Base-by-base conservation (phyloP, 371 early-diverging fungal genomes). In the Rhizomucor pusillus region DNA sequence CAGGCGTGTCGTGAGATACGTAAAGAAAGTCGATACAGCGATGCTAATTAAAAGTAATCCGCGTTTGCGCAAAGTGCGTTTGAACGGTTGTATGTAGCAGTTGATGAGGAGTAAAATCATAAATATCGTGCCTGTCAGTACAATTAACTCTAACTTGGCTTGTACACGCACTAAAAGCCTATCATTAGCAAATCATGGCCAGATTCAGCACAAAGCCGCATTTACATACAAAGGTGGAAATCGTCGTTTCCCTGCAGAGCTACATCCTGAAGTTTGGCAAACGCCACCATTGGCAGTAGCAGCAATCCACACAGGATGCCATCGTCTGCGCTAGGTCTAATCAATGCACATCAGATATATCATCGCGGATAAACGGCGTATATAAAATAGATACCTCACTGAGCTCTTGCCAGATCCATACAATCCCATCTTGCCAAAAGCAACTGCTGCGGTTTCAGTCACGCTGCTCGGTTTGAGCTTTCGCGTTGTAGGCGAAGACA, bases 291-390 rank as follows among this genome's bases (percentile, higher is more conserved):
- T 2, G 75, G 75, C 22, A 73, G 24, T 9, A 78, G 19, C 18
- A 71, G 45, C 1, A 63, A 63, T 43, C 75, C 75, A 37, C 75
- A 78, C 13, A 73, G 45, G 34, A 70, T 45, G 1, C 79, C 79
- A 58, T 73, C 75, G 54, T 78, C 79, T 13, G 75, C 79, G 41
- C 69, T 66, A 2, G 59, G 56, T 60, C 79, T 78, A 40, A 14
- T 19, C 18, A 11, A 41, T 18, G 14, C 22, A 43, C 6, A 40
- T 41, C 5, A 19, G 19, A 41, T 11, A 39, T n/a, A n/a, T n/a
- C n/a, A n/a, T n/a, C n/a, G n/a, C n/a, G n/a, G n/a, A n/a, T 4
- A 19, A 34, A 19, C 18, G 14, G 13, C 20, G 19, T 13, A n/a
- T 1, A n/a, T 16, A 34, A 16, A 7, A 5, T 43, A 43, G 10